Evolutionary conservation across 176 grass and related monocot species (phyloP).

Genomic region (Secale cereale): DNA sequence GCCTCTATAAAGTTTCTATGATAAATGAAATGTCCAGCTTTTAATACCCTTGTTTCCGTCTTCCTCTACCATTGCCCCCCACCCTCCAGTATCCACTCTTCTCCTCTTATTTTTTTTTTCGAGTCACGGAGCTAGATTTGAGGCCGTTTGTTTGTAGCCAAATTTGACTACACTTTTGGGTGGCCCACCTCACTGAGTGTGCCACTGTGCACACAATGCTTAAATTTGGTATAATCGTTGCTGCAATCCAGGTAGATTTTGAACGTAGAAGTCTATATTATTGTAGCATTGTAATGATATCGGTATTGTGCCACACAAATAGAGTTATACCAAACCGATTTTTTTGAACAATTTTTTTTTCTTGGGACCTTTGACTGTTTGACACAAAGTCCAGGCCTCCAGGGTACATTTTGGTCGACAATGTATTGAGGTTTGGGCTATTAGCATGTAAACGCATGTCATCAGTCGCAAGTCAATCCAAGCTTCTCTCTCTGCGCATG

Average conservation of each 20-base stretch:
- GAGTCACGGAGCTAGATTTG: background rate
- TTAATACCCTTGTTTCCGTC: background rate
- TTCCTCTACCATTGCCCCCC: background rate
- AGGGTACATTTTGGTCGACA: background rate
- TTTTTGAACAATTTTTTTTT: background rate
- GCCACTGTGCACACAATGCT: background rate
- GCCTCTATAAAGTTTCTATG: background rate
- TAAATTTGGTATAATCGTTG: background rate
- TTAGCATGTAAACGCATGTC: background rate
- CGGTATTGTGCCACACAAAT: background rate
- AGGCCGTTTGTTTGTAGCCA: background rate
- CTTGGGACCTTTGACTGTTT: background rate
- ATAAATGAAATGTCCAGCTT: background rate
- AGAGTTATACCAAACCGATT: background rate
- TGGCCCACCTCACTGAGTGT: background rate
- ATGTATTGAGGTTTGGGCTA: background rate
- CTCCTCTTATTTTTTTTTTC: background rate
- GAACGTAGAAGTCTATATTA: background rate
- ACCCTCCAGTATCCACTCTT: background rate
- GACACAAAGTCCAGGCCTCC: background rate
- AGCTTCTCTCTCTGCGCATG: background rate
- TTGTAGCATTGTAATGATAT: background rate
- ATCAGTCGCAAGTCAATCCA: background rate
- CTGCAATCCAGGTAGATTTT: background rate
- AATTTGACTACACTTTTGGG: slow-evolving; percentile 14